These are phyloP conservation scores for Penicillium sp. DNA, from an alignment of 2,329 filamentous ascomycete species.

Conservation along the genomic window DNA sequence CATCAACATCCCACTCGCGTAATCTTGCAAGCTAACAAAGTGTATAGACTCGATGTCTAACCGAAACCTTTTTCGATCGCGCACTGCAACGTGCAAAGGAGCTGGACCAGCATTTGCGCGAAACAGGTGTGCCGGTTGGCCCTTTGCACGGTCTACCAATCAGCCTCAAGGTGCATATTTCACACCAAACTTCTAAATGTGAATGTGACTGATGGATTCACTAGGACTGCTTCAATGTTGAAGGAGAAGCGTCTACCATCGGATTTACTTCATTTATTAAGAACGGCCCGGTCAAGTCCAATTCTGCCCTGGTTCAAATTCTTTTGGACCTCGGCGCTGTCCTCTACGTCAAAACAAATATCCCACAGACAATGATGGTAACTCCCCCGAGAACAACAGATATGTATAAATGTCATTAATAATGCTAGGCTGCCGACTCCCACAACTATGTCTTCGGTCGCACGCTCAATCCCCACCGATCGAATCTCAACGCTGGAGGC, in stretches of 20 bases:
- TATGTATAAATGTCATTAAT: not conserved
- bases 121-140: slow-evolving; percentile 44
- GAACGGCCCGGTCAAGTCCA: slow-evolving; percentile 47
- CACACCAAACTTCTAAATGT: not conserved
- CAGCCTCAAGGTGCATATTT: slow-evolving; percentile 37
- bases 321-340: slow-evolving; percentile 57
- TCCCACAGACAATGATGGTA: slow-evolving; percentile 50
- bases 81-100: slow-evolving; percentile 47
- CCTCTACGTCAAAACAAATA: slow-evolving; percentile 62
- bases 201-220: not conserved
- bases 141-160: slow-evolving; percentile 60
- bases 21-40: too few relatives aligned
- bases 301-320: slow-evolving; percentile 53
- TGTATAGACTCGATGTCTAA: slow-evolving; percentile 44
- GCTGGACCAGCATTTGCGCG: slow-evolving; percentile 44
- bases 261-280: slow-evolving; percentile 57
- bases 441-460: slow-evolving; percentile 56
- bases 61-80: slow-evolving; percentile 48
- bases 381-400: not conserved
- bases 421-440: slow-evolving; percentile 42
- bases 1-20: too few relatives aligned
- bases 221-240: slow-evolving; percentile 15
- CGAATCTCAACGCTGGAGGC: slow-evolving; percentile 55
- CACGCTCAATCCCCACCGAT: slow-evolving; percentile 57
- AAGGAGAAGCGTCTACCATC: slow-evolving; percentile 27